Base-by-base conservation (phyloP, 1,284 basidiomycete species). In the Hymenochaete sp. region DNA sequence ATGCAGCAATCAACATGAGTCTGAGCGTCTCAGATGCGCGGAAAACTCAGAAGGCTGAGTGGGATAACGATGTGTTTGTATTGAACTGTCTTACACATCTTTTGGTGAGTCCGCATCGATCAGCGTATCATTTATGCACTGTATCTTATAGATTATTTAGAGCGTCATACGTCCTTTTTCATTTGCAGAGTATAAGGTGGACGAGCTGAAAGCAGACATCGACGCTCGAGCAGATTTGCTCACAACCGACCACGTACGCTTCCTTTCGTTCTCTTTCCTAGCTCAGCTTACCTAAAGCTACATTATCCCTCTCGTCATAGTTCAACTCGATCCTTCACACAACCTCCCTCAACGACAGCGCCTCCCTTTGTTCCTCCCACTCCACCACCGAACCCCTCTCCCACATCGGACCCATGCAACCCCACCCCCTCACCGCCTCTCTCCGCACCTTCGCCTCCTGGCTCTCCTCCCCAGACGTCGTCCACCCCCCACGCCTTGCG, bases 21-120 rank as follows among this genome's bases (percentile, higher is more conserved):
- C 61, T 75, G 18, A 67, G 68, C 6, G 79, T 78, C 49, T 76
- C 79, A 1, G 82, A 84, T 53, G 75, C 85, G 61, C 85, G 81
- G 57, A 71, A 68, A 45, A 64, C 64, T 33, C 53, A 66, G 27
- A 62, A 69, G 31, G 71, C 70, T 7, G 62, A 58, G 24, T 93
- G 91, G 90, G 91, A 97, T 59, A 70, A 70, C 40, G 73, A 77
- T 8, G 76, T 93, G 0, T 96, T 90, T 58, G 67, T 89, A 45
- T 67, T 93, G 52, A 95, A 96, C 57, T 93, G 86, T 50, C 62
- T 91, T 49, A 79, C 75, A 25, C 91, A 90, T 58, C 63, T 93
- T 7, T 73, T 82, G 67, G 86, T 85, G 37, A 27, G 73, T 10
- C 42, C 28, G 14, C 9, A 31, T 31, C n/a, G 28, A 25, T 48